A percentile compares a stretch with the other conserved stretches of the same genome.
Evolutionary conservation across 306 rosid species (phyloP).

Genomic region (Gynostemma pentaphyllum): DNA sequence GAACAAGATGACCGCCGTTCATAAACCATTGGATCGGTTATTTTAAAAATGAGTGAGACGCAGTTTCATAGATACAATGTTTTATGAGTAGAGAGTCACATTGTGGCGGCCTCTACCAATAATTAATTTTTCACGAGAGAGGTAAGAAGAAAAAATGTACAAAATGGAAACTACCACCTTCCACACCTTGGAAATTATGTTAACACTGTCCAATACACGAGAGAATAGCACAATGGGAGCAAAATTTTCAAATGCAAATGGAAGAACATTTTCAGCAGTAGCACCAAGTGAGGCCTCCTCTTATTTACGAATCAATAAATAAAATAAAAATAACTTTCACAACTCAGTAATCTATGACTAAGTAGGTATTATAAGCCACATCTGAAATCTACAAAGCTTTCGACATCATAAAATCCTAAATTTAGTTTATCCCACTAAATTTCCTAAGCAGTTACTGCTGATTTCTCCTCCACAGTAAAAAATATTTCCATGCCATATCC

Average conservation of each 20-base stretch:
- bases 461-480: slow-evolving; percentile 25
- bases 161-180: too few species aligned
- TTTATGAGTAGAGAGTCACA: too few species aligned
- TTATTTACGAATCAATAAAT: slow-evolving; percentile 11
- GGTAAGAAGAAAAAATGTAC: too few species aligned
- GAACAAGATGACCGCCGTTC: too few species aligned
- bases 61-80: too few species aligned
- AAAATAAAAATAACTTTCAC: slow-evolving; percentile 20
- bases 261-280: not conserved
- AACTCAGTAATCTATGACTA: slow-evolving; percentile 38
- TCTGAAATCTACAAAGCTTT: slow-evolving; percentile 57
- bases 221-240: not conserved
- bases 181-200: not conserved
- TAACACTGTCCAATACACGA: not conserved
- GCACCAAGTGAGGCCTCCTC: slow-evolving; percentile 1
- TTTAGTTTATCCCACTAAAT: slow-evolving; percentile 16
- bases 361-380: slow-evolving; percentile 35
- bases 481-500: slow-evolving; percentile 24
- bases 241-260: slow-evolving; percentile 1
- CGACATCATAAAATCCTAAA: slow-evolving; percentile 30
- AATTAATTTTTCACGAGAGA: too few species aligned
- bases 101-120: too few species aligned
- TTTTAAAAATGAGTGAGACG: too few species aligned
- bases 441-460: not conserved
- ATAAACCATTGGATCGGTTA: too few species aligned